These are phyloP conservation scores for Fomitopsis serialis DNA, from an alignment of 768 basidiomycete genomes.

Conservation along the genomic window DNA sequence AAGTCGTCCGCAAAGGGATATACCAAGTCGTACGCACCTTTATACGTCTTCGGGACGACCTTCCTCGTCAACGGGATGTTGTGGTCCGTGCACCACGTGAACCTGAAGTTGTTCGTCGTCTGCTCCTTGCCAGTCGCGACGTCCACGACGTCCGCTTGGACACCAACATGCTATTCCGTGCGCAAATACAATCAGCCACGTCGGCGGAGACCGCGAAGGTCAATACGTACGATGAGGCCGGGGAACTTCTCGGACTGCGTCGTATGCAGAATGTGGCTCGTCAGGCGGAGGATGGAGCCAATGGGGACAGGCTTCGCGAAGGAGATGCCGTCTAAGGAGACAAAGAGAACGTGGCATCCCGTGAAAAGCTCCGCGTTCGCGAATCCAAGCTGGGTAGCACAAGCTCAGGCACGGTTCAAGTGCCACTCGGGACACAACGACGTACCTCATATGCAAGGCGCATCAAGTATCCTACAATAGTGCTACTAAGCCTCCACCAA, in stretches of 20 bases:
- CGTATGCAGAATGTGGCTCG: conserved; percentile 63
- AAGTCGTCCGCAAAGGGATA: background rate
- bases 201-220: background rate
- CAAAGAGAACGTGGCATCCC: conserved; percentile 58
- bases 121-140: conserved; percentile 58
- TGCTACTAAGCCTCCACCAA: background rate
- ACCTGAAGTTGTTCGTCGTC: conserved; percentile 72
- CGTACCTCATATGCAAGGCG: conserved; percentile 67
- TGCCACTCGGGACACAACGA: background rate
- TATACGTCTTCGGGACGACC: conserved; percentile 67
- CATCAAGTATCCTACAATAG: conserved; percentile 42
- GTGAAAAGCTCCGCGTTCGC: conserved; percentile 69
- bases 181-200: background rate
- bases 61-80: conserved; percentile 32
- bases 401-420: background rate
- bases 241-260: conserved; percentile 42
- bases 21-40: conserved; percentile 36
- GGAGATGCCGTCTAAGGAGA: conserved; percentile 74
- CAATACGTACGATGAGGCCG: conserved; percentile 50
- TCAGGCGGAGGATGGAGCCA: conserved; percentile 72
- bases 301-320: conserved; percentile 81
- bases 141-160: conserved; percentile 68
- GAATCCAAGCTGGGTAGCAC: conserved; percentile 53
- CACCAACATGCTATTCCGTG: conserved; percentile 55
- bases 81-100: conserved; percentile 57